A percentile compares a stretch with the other conserved stretches of the same genome.
Evolutionary conservation across 2,329 filamentous ascomycete species (phyloP).

Genomic region (Juglanconis juglandina): DNA sequence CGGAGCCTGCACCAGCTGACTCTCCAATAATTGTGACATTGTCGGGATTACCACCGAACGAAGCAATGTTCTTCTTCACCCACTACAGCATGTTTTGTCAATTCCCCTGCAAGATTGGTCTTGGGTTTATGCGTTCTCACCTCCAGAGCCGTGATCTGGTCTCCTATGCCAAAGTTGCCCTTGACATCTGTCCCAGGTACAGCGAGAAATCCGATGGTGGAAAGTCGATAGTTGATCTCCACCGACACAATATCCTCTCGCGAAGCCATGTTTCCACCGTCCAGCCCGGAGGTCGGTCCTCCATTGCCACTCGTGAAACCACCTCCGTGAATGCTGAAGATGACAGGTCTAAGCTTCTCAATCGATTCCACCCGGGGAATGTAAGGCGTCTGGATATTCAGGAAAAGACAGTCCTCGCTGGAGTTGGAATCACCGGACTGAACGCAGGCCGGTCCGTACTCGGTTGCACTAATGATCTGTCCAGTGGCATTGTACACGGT

Average conservation of each 20-base stretch:
- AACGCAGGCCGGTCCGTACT: conserved; percentile 42
- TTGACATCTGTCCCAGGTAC: conserved; percentile 47
- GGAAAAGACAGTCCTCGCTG: conserved; percentile 44
- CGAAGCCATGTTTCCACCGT: conserved; percentile 46
- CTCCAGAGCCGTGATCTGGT: conserved; percentile 47
- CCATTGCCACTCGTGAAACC: conserved; percentile 42
- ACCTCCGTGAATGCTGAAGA: conserved; percentile 51
- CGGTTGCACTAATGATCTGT: conserved; percentile 41
- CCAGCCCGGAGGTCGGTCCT: conserved; percentile 20
- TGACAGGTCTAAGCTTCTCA: conserved; percentile 41
- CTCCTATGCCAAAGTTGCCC: conserved; percentile 50
- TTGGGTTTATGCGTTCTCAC: conserved; percentile 16
- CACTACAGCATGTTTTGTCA: background rate
- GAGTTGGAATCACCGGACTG: conserved; percentile 29
- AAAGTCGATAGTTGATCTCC: conserved; percentile 47
- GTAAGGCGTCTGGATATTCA: conserved; percentile 46
- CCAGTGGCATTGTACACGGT: conserved; percentile 41
- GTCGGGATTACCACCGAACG: conserved; percentile 11
- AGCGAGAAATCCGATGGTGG: conserved; percentile 48
- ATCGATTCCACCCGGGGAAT: conserved; percentile 27
- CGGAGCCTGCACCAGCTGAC: conserved; percentile 47
- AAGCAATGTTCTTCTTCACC: conserved; percentile 13
- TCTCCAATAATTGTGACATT: conserved; percentile 16
- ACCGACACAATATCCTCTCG: conserved; percentile 49
- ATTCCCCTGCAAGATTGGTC: background rate